phyloP scores from a whole-genome alignment of 75 land plant genomes.

The Pinus albicaulis region DNA sequence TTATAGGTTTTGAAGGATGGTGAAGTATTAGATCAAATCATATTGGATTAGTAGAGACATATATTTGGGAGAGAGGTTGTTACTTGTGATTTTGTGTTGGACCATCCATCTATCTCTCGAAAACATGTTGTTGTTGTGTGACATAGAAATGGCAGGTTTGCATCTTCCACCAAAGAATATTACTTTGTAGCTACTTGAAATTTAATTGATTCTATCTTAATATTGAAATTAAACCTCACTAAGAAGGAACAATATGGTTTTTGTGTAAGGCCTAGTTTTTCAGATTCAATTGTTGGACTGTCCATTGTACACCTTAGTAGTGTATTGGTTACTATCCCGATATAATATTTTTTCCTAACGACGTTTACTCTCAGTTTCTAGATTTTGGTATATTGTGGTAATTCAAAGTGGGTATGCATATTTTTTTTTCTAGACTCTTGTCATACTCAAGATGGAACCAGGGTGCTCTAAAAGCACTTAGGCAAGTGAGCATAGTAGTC shows the following conservation, averaged over 20 bases:
- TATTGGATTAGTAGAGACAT: constrained; percentile 65
- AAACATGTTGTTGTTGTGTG: constrained; percentile 95
- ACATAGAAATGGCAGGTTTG: constrained; percentile 94
- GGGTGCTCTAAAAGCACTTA: no score
- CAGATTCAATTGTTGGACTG: neutral
- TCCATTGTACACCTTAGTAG: neutral
- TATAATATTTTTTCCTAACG: no score
- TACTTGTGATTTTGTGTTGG: constrained; percentile 89
- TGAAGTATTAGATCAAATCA: constrained; percentile 64
- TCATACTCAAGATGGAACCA: no score
- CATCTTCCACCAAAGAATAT: neutral
- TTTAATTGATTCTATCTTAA: neutral
- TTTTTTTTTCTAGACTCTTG: no score
- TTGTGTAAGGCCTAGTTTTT: neutral
- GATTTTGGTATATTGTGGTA: no score
- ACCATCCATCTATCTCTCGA: constrained; percentile 94
- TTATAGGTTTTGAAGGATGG: constrained; percentile 93
- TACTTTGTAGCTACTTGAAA: neutral
- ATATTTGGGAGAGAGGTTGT: constrained; percentile 88
- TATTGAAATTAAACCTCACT: neutral
- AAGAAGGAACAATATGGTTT: neutral
- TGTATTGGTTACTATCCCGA: no score
- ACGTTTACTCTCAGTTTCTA: no score
- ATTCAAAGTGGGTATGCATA: no score
- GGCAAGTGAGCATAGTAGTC: no score